phyloP scores from a whole-genome alignment of 2,329 filamentous ascomycete genomes.

The Fusarium sp. region DNA sequence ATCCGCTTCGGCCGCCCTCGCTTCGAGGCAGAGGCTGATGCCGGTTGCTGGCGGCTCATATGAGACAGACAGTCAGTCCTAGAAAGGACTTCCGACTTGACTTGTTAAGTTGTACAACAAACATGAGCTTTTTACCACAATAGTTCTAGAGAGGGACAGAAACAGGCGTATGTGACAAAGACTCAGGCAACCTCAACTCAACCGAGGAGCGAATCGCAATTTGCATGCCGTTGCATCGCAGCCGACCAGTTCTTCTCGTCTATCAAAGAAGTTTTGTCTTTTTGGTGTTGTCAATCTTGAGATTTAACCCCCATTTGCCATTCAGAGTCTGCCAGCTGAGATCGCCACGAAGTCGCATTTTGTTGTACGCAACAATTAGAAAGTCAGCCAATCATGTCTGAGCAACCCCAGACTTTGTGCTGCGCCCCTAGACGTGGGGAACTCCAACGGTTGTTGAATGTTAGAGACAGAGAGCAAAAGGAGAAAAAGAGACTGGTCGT shows the following conservation, averaged over 20 bases:
- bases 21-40: constrained; percentile 23
- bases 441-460: not conserved
- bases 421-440: constrained; percentile 22
- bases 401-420: constrained; percentile 12
- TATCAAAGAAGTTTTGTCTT: constrained; percentile 9
- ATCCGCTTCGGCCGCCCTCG: constrained; percentile 30
- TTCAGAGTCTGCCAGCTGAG: constrained; percentile 21
- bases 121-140: constrained; percentile 7
- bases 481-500: constrained; percentile 11
- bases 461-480: constrained; percentile 2
- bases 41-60: constrained; percentile 35
- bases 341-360: constrained; percentile 23
- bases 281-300: not conserved
- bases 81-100: constrained; percentile 23
- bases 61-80: constrained; percentile 6
- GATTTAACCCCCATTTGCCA: constrained; percentile 12
- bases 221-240: constrained; percentile 36
- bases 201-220: constrained; percentile 17
- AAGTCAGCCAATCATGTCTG: constrained; percentile 7
- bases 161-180: constrained; percentile 33
- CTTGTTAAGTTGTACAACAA: constrained; percentile 36
- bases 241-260: constrained; percentile 11
- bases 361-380: constrained; percentile 18
- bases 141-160: constrained; percentile 2
- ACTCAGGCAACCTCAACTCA: constrained; percentile 11